phyloP scores from a whole-genome alignment of 2,329 filamentous ascomycete genomes.

The Metarhizium robertsii region DNA sequence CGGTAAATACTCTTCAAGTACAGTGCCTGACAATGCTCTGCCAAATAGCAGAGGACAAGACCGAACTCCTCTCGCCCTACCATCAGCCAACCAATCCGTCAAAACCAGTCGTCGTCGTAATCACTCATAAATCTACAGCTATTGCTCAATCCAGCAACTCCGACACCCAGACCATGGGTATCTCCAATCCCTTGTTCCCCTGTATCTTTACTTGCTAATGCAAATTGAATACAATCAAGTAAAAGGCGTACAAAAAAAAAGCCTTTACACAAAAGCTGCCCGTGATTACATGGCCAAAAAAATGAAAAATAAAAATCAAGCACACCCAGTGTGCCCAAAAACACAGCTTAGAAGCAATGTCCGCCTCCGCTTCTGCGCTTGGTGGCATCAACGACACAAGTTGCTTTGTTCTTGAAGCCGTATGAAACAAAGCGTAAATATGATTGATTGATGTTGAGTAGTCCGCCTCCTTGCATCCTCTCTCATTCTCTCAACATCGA shows the following conservation, averaged over 20 bases:
- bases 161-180: neutral
- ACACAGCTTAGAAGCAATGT: neutral
- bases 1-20: no score
- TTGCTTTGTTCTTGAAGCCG: neutral
- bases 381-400: neutral
- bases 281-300: neutral
- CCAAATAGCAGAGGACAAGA: no score
- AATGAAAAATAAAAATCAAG: neutral
- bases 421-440: neutral
- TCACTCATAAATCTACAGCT: neutral
- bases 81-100: no score
- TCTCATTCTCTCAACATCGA: neutral
- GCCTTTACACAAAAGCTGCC: neutral
- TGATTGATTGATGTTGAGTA: neutral
- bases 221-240: neutral
- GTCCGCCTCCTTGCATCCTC: slow-evolving; percentile 2
- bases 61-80: no score
- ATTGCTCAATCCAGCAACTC: neutral
- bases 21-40: no score
- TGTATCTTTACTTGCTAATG: neutral
- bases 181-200: neutral
- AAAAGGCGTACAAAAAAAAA: neutral
- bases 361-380: neutral
- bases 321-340: neutral
- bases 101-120: no score